phyloP scores from a whole-genome alignment of 768 basidiomycete species.

The Paxillus rubicundulus region DNA sequence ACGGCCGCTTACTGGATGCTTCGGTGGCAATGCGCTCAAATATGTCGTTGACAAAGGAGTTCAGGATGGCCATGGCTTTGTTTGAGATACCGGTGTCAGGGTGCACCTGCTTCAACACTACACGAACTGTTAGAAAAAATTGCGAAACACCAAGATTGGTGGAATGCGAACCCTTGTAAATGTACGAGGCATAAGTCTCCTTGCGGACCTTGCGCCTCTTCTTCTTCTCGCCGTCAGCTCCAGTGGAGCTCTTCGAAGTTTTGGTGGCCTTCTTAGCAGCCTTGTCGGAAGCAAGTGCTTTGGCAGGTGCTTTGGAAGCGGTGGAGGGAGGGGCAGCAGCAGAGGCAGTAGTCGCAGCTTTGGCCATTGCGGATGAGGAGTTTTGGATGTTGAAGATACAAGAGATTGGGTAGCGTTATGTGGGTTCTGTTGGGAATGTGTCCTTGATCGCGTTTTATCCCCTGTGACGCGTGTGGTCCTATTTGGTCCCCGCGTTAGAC shows the following conservation, averaged over 20 bases:
- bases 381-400: constrained; percentile 9
- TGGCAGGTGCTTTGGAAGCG: constrained; percentile 44
- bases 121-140: constrained; percentile 2
- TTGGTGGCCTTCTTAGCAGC: constrained; percentile 57
- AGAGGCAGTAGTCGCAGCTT: constrained; percentile 66
- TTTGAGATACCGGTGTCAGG: constrained; percentile 99
- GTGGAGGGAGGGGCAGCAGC: constrained; percentile 59
- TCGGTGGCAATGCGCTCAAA: constrained; percentile 91
- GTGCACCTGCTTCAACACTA: constrained; percentile 95
- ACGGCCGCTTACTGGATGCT: constrained; percentile 66
- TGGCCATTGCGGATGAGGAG: constrained; percentile 46
- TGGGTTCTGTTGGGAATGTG: background rate
- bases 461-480: constrained; percentile 36
- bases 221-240: constrained; percentile 79
- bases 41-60: constrained; percentile 92
- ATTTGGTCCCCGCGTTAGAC: constrained; percentile 31
- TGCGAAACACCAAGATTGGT: background rate
- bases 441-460: constrained; percentile 15
- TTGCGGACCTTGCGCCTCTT: constrained; percentile 84
- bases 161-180: constrained; percentile 71
- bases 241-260: constrained; percentile 44
- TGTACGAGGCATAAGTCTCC: constrained; percentile 93
- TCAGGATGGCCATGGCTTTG: constrained; percentile 91
- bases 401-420: constrained; percentile 10
- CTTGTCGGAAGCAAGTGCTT: constrained; percentile 35